Evolutionary conservation across 1,139 yeast genomes (phyloP).

Genomic region (Zygoascus sp.): DNA sequence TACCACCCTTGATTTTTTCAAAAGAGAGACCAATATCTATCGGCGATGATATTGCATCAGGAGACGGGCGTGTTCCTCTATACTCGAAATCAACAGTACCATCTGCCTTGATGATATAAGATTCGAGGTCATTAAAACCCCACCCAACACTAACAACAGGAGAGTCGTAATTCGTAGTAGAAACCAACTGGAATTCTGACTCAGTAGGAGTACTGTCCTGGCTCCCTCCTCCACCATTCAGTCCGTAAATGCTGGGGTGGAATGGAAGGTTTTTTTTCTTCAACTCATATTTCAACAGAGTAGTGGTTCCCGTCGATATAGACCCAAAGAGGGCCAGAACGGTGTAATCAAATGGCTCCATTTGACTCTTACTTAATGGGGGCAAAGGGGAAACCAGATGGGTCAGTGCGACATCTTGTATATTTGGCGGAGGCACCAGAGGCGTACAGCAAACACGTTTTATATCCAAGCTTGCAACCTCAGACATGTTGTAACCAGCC

Average conservation of each 20-base stretch:
- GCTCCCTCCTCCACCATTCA: constrained; percentile 18
- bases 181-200: constrained; percentile 16
- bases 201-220: background rate
- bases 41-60: constrained; percentile 39
- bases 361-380: constrained; percentile 20
- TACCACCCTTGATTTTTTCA: constrained; percentile 34
- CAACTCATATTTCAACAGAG: constrained; percentile 26
- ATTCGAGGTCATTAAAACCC: constrained; percentile 24
- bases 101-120: constrained; percentile 21
- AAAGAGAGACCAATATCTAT: constrained; percentile 58
- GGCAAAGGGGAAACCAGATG: constrained; percentile 30
- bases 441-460: constrained; percentile 3
- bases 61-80: constrained; percentile 18
- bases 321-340: constrained; percentile 36
- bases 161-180: constrained; percentile 11
- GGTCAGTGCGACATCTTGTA: constrained; percentile 20
- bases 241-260: constrained; percentile 28
- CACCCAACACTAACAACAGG: constrained; percentile 22
- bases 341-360: constrained; percentile 38
- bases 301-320: constrained; percentile 15
- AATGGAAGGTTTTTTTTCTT: constrained; percentile 32
- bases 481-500: constrained; percentile 13
- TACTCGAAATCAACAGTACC: constrained; percentile 25
- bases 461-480: constrained; percentile 10
- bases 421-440: background rate